Evolutionary conservation across 2,329 filamentous ascomycete genomes (phyloP).

Genomic region (Sporothrix pallida): DNA sequence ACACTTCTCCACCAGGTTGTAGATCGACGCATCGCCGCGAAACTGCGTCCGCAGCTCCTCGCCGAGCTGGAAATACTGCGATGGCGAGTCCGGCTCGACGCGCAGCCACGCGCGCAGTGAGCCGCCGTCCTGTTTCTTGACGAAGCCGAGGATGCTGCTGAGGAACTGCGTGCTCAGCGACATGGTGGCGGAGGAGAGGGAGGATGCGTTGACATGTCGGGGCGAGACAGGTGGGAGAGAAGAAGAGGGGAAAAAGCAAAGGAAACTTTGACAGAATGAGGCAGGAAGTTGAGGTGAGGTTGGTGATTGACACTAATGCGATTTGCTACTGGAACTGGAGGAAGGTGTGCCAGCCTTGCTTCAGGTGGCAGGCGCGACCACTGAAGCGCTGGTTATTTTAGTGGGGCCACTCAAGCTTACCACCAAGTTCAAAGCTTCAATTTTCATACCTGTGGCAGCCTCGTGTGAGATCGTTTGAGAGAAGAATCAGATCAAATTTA

Average conservation of each 20-base stretch:
- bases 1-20: conserved; percentile 65
- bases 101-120: conserved; percentile 72
- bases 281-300: conserved; percentile 3
- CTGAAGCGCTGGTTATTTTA: not conserved
- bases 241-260: not conserved
- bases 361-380: conserved; percentile 1
- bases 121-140: conserved; percentile 57
- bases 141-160: conserved; percentile 37
- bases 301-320: conserved; percentile 15
- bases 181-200: conserved; percentile 31
- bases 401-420: not conserved
- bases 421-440: not conserved
- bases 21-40: conserved; percentile 58
- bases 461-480: not conserved
- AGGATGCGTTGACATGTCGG: not conserved
- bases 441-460: not conserved
- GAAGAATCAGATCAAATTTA: too few species aligned
- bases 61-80: conserved; percentile 71
- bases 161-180: conserved; percentile 39
- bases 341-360: conserved; percentile 18
- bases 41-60: conserved; percentile 68
- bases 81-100: conserved; percentile 73
- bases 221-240: not conserved
- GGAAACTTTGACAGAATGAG: not conserved
- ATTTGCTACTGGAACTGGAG: not conserved